Evolutionary conservation across 176 grass and related monocot genomes (phyloP), one percentile per base, ranked within the genome.

Genomic region (Aegilops bicornis): DNA sequence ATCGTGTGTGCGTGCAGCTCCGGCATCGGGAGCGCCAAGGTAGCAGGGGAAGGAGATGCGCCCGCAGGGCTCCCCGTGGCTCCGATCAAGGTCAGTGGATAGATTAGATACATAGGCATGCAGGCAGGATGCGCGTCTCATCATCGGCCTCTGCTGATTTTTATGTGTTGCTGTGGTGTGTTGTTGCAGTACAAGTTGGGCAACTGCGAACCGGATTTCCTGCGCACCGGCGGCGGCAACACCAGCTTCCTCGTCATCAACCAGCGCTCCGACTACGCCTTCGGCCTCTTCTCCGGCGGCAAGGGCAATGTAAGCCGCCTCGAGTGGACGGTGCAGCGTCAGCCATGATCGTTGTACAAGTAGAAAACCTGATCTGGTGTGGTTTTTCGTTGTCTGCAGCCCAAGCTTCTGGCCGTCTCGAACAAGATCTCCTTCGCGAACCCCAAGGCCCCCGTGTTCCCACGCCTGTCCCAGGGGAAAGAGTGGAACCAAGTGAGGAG

Each of bases 381-480:
- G 23, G 25, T 8, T 15, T 52, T 30, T 2, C n/a, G 33, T 22
- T 11, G 10, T 31, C 61, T 91, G 71, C 84, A 97, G 90, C 95
- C 95, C 22, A 91, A 80, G 3, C 89, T 97, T 29, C 56, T 94
- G 6, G 92, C 92, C 0, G 61, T 92, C 23, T 97, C 95, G 12
- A 94, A 97, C 88, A 79, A 82, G 73, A 88, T 97, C 70, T 87
- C 92, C 17, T 97, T 97, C 39, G 85, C 83, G 5, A 91, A 97
- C 66, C 95, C 90, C 0, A 97, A 91, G 35, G 90, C 90, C 60
- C 95, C 95, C 0, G 88, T 97, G 36, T 97, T 91, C 68, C 95
- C 95, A 7, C 92, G 90, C 31, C 84, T 97, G 13, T 89, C 95
- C 5, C 90, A 92, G 35, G 95, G 95, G 1, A 97, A 94, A 68